Evolutionary conservation across 2,329 filamentous ascomycete species (phyloP).

Genomic region (Amauroascus niger): DNA sequence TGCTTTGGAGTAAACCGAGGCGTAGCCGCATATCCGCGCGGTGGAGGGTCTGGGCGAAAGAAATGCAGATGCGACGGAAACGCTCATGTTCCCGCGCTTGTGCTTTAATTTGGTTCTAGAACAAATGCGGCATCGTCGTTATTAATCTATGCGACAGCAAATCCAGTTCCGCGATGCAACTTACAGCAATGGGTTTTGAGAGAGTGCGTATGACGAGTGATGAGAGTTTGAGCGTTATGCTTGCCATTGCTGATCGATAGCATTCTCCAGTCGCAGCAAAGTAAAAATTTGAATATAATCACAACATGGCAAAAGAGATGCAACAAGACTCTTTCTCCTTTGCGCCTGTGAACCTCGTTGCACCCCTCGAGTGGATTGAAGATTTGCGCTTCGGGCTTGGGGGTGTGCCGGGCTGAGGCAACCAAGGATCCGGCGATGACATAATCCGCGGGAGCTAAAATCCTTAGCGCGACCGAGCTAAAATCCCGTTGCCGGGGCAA

Average conservation of each 20-base stretch:
- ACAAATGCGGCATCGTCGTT: conserved; percentile 2
- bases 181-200: conserved; percentile 59
- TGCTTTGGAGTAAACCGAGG: conserved; percentile 55
- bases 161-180: conserved; percentile 19
- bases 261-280: not conserved
- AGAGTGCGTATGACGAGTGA: conserved; percentile 56
- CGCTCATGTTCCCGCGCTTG: conserved; percentile 60
- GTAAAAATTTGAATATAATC: not conserved
- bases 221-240: conserved; percentile 54
- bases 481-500: conserved; percentile 16
- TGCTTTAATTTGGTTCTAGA: conserved; percentile 57
- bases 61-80: conserved; percentile 53
- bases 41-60: conserved; percentile 55
- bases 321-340: not conserved
- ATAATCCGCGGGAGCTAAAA: conserved; percentile 10
- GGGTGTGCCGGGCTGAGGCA: too few relatives aligned
- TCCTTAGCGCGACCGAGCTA: conserved; percentile 4
- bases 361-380: too few relatives aligned
- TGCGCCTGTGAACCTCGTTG: not conserved
- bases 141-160: not conserved
- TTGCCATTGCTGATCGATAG: conserved; percentile 43
- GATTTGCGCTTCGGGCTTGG: too few relatives aligned
- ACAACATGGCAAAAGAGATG: not conserved
- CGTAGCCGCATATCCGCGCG: conserved; percentile 59
- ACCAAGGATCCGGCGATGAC: too few relatives aligned